These are phyloP conservation scores for Pontederia crassipes DNA, from an alignment of 176 grass and related monocot species.

Conservation along the genomic window DNA sequence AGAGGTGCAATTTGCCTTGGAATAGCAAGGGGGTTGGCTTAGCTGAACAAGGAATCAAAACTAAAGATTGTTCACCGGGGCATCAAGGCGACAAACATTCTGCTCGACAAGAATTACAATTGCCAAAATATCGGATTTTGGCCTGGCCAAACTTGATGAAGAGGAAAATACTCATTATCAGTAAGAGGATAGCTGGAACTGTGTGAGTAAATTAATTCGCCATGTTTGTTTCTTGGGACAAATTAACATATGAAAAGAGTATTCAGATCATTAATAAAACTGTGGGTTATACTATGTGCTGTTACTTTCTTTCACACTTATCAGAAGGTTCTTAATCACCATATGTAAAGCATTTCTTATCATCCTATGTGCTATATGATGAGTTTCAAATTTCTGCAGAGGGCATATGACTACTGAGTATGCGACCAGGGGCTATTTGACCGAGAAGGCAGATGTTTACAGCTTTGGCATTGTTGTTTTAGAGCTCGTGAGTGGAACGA, in stretches of 20 bases:
- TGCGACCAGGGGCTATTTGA: slow-evolving; percentile 76
- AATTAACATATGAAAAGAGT: not conserved
- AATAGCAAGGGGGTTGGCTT: slow-evolving; percentile 52
- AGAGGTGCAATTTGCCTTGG: slow-evolving; percentile 62
- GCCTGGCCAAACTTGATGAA: slow-evolving; percentile 76
- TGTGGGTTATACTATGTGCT: no score
- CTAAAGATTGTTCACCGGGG: slow-evolving; percentile 85
- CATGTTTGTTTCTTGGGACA: not conserved
- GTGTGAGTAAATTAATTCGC: slow-evolving; percentile 31
- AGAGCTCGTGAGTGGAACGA: slow-evolving; percentile 63
- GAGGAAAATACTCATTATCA: slow-evolving; percentile 43
- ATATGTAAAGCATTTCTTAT: no score
- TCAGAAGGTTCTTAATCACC: no score
- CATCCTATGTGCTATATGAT: no score
- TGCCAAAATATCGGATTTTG: slow-evolving; percentile 95
- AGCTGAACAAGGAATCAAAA: slow-evolving; percentile 76
- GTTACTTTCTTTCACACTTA: no score
- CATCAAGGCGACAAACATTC: slow-evolving; percentile 87
- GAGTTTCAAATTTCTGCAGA: slow-evolving; percentile 25
- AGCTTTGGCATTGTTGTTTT: slow-evolving; percentile 56
- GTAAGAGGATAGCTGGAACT: slow-evolving; percentile 68
- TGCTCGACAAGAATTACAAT: slow-evolving; percentile 58
- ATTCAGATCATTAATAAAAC: slow-evolving; percentile 11
- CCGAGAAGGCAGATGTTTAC: slow-evolving; percentile 65
- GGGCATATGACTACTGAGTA: slow-evolving; percentile 85